Evolutionary conservation across 164 flowering plant genomes (phyloP), one percentile per base, ranked within the genome.

Genomic region (Saururus chinensis): DNA sequence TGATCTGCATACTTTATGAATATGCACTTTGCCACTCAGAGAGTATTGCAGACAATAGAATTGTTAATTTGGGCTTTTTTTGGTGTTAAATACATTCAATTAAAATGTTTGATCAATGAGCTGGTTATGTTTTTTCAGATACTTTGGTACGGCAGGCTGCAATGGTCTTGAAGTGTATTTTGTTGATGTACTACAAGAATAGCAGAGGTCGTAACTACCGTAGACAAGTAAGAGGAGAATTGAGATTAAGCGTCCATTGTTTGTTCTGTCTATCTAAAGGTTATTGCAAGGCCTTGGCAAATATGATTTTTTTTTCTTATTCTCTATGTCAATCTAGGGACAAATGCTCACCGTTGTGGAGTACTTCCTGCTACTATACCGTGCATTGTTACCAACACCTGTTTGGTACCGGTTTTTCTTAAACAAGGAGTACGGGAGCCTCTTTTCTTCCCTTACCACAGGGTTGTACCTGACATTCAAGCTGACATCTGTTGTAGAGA

Each of bases 331-430:
- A 63, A 71, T 71, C 4, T 77, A 91, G 97, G 99, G 99, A 53
- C 99, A 91, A 81, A 74, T 89, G 95, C 87, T 95, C 35, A 95
- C 99, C 26, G 67, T 95, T 64, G 86, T 95, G 53, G 99, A 95
- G 70, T 95, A 95, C 74, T 57, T 86, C n/a, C 74, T 95, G 65
- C 77, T 95, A 62, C 75, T 95, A 40, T 95, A 91, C 61, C 99
- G 98, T 71, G 89, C 98, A 22, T 80, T 95, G 72, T 70, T 95
- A 67, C 98, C 99, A 40, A 76, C 99, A 42, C 98, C 99, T 41
- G 99, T 95, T 30, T 95, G 99, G 99, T 95, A 95, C 60, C 87
- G 96, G 17, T 95, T 95, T 76, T 95, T 91, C 81, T 78, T 91
- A 77, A 91, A 95, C 85, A 95, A 95, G 74, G 98, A 95, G 67